Evolutionary conservation across 176 grass and related monocot genomes (phyloP).

Genomic region (Musa beccarii): DNA sequence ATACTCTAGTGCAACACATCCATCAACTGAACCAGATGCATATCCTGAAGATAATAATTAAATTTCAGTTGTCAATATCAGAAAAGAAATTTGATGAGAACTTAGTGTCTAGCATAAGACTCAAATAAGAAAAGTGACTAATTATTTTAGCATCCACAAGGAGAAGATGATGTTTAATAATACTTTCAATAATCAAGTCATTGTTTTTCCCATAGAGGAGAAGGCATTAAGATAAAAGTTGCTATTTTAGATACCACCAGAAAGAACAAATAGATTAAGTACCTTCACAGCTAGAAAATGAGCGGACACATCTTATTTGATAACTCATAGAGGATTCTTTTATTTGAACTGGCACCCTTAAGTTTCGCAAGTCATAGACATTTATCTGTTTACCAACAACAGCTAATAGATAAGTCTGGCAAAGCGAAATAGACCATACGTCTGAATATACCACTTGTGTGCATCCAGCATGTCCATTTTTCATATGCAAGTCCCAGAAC

Average conservation of each 20-base stretch:
- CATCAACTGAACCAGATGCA: slow-evolving; percentile 38
- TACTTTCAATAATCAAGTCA: neutral
- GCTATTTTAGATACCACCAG: too few relatives aligned
- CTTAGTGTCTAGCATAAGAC: neutral
- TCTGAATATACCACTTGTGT: slow-evolving; percentile 31
- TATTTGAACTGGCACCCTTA: slow-evolving; percentile 31
- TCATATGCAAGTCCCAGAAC: slow-evolving; percentile 41
- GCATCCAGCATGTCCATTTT: slow-evolving; percentile 20
- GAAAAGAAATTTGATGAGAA: neutral
- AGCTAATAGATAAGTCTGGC: slow-evolving; percentile 39
- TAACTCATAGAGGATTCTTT: slow-evolving; percentile 35
- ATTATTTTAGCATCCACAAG: neutral
- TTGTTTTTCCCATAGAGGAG: neutral
- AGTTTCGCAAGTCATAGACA: slow-evolving; percentile 50
- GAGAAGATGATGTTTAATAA: neutral
- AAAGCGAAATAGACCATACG: slow-evolving; percentile 52
- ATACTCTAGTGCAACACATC: slow-evolving; percentile 53
- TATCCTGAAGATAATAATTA: slow-evolving; percentile 38
- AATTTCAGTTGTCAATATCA: neutral
- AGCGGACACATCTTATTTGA: slow-evolving; percentile 41
- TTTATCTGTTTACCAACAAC: slow-evolving; percentile 40
- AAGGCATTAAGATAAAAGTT: too few relatives aligned
- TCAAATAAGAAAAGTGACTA: neutral
- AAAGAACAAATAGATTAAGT: slow-evolving; percentile 15
- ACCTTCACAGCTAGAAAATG: slow-evolving; percentile 51